These are phyloP conservation scores for Nicotiana noctiflora DNA, from an alignment of 257 asterid genomes.

Conservation along the genomic window DNA sequence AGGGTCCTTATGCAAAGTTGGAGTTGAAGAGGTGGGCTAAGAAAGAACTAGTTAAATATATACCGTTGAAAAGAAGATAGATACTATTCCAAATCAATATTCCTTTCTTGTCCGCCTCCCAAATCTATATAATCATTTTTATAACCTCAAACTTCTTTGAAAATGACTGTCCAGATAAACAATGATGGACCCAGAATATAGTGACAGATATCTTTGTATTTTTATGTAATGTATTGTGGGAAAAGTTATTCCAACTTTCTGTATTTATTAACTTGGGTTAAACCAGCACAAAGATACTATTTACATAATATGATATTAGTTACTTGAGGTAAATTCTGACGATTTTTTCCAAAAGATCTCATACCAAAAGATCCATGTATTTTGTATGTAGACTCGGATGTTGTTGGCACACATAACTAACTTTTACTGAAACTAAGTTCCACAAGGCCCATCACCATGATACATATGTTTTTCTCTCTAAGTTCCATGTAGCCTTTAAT, in stretches of 20 bases:
- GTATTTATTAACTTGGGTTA: not conserved
- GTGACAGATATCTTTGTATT: not conserved
- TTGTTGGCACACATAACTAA: too few species aligned
- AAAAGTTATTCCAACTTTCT: not conserved
- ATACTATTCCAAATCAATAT: not conserved
- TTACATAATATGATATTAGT: too few species aligned
- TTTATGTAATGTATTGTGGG: not conserved
- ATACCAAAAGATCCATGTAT: too few species aligned
- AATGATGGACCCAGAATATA: not conserved
- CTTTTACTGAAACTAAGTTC: too few species aligned
- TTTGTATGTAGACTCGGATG: too few species aligned
- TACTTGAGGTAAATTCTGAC: fast-evolving
- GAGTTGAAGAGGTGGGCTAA: not conserved
- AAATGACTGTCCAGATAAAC: conserved; percentile 4
- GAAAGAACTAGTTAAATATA: not conserved
- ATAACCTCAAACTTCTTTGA: not conserved
- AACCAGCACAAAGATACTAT: too few species aligned
- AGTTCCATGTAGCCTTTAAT: too few species aligned
- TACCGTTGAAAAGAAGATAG: too few species aligned
- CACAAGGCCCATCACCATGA: too few species aligned
- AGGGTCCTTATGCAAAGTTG: not conserved
- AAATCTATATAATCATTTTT: not conserved
- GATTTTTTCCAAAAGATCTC: too few species aligned
- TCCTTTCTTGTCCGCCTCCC: too few species aligned
- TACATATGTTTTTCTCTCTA: too few species aligned